Conservation (phyloP, 768 basidiomycete genomes). For the Boletus subparvulus region DNA sequence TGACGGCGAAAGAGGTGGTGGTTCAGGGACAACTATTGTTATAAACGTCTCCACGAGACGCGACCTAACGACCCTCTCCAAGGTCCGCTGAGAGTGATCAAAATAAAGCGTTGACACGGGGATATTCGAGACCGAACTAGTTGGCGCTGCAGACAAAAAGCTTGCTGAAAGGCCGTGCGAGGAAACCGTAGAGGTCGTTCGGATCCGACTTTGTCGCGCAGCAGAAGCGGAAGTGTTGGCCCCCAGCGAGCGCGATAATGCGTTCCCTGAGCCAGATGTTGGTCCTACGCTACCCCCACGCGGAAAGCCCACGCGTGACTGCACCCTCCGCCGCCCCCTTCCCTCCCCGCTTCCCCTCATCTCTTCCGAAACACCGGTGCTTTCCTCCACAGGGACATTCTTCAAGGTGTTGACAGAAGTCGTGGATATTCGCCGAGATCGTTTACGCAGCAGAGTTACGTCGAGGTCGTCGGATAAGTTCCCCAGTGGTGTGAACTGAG, state of each 20-base stretch:
- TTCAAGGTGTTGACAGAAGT: slow-evolving; percentile 53
- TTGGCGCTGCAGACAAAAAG: slow-evolving; percentile 4
- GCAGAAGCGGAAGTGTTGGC: slow-evolving; percentile 28
- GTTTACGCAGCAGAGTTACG: slow-evolving; percentile 55
- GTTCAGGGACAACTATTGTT: slow-evolving; percentile 46
- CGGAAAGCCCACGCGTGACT: slow-evolving; percentile 46
- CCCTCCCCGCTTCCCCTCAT: slow-evolving; percentile 29
- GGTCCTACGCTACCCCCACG: slow-evolving; percentile 18
- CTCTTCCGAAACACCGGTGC: slow-evolving; percentile 25
- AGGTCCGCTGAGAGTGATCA: slow-evolving; percentile 63
- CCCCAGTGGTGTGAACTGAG: slow-evolving; percentile 57
- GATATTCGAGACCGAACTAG: slow-evolving; percentile 9
- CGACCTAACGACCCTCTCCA: slow-evolving; percentile 71
- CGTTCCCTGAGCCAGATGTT: slow-evolving; percentile 8
- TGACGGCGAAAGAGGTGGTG: slow-evolving; percentile 25
- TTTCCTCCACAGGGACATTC: slow-evolving; percentile 48
- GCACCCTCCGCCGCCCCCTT: slow-evolving; percentile 44
- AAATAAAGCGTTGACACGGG: slow-evolving; percentile 40
- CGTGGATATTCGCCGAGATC: slow-evolving; percentile 59
- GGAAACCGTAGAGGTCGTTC: slow-evolving; percentile 56
- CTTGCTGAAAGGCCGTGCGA: slow-evolving; percentile 23
- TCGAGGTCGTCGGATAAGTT: slow-evolving; percentile 72
- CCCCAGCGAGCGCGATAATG: slow-evolving; percentile 17
- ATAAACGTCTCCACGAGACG: slow-evolving; percentile 80
- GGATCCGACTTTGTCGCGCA: slow-evolving; percentile 39